Conservation (phyloP, 768 basidiomycete genomes). For the Naganishia kalamii region DNA sequence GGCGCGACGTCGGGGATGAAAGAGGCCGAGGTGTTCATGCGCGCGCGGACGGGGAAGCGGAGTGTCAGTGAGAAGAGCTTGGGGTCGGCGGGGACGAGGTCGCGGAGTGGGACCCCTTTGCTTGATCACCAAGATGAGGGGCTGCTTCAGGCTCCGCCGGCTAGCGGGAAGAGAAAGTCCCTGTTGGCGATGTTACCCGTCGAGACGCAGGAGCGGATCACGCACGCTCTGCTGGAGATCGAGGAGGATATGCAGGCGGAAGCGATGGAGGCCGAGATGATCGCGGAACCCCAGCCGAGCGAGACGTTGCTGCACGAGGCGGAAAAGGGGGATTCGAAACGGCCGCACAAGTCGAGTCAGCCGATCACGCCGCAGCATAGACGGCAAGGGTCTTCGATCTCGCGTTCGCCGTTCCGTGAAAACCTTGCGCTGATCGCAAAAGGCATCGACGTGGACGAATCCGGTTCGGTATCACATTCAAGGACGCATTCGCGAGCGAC, state of each 20-base stretch:
- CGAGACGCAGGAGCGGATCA: constrained; percentile 8
- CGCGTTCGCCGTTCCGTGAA: constrained; percentile 10
- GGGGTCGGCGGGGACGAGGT: neutral
- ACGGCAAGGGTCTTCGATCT: constrained; percentile 15
- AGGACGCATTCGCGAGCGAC: neutral
- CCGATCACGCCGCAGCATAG: neutral
- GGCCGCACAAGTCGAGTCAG: constrained; percentile 2
- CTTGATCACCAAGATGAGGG: neutral
- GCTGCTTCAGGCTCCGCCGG: neutral
- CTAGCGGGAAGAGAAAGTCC: constrained; percentile 1
- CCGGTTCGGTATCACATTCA: neutral
- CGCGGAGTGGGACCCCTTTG: neutral
- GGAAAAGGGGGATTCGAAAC: neutral
- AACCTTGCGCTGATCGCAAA: constrained; percentile 3
- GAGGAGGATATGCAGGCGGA: constrained; percentile 11
- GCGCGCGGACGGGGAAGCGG: neutral
- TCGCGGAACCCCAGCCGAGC: neutral
- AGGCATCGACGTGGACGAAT: neutral
- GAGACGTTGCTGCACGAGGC: neutral
- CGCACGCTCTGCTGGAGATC: constrained; percentile 5
- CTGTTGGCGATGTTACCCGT: constrained; percentile 10
- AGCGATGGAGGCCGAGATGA: neutral
- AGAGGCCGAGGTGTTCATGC: constrained; percentile 10
- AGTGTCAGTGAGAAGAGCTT: constrained; percentile 2
- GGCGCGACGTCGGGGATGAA: constrained; percentile 16